Evolutionary conservation across 176 grass and related monocot species (phyloP).

Genomic region (Bothriochloa decipiens): DNA sequence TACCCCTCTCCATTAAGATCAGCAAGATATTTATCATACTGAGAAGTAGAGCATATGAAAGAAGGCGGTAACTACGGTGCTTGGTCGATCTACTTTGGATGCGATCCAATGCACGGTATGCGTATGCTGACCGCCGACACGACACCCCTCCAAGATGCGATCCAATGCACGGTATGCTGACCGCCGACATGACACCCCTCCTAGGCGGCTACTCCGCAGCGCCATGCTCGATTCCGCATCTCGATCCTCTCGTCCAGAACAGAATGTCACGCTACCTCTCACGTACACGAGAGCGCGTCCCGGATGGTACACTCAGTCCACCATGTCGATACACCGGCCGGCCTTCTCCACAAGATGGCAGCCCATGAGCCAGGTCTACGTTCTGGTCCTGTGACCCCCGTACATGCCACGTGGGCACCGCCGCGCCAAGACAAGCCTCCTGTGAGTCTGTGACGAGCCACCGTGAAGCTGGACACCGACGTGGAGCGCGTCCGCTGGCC

Average conservation of each 20-base stretch:
- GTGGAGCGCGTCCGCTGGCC: constrained; percentile 22
- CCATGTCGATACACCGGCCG: too few species aligned
- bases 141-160: too few species aligned
- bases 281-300: neutral
- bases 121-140: too few species aligned
- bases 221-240: constrained; percentile 2
- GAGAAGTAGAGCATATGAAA: too few species aligned
- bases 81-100: too few species aligned
- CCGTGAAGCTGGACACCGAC: neutral
- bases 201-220: constrained; percentile 20
- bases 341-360: too few species aligned
- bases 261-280: neutral
- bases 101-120: too few species aligned
- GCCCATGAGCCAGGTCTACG: neutral
- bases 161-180: too few species aligned
- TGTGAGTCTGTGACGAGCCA: constrained; percentile 25
- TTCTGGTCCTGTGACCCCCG: neutral
- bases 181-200: too few species aligned
- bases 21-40: too few species aligned
- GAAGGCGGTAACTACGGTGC: too few species aligned
- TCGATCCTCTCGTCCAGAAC: neutral
- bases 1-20: too few species aligned
- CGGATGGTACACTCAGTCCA: neutral
- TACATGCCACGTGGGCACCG: constrained; percentile 19
- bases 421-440: constrained; percentile 34